Conservation (phyloP, 164 flowering plant genomes). For the Chimonanthus praecox region DNA sequence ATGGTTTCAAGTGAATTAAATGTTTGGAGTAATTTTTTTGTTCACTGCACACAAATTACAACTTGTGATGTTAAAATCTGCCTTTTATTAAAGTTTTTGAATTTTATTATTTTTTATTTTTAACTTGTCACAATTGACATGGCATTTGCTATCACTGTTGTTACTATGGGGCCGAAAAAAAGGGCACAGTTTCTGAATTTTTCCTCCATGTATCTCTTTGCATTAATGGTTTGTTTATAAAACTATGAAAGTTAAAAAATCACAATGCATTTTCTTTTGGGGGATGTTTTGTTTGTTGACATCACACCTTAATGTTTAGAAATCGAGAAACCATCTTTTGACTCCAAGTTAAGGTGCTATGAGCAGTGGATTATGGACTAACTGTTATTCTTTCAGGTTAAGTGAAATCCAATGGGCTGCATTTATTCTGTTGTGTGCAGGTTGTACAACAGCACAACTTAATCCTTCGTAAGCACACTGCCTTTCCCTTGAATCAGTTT, state of each 20-base stretch:
- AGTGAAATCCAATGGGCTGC: constrained; percentile 98
- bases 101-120: no score
- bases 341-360: not conserved
- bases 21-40: not conserved
- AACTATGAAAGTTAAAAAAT: no score
- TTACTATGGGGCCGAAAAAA: no score
- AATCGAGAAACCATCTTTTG: no score
- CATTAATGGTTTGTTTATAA: no score
- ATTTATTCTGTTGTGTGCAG: constrained; percentile 80
- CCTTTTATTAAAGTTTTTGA: no score
- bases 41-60: not conserved
- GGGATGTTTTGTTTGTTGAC: no score
- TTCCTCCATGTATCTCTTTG: no score
- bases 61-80: not conserved
- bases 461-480: constrained; percentile 58
- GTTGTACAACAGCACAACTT: constrained; percentile 97
- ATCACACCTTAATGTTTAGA: no score
- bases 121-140: not conserved
- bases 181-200: no score
- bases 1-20: not conserved
- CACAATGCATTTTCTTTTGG: no score
- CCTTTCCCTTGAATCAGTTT: not conserved
- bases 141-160: not conserved
- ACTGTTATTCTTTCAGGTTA: constrained; percentile 48
- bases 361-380: not conserved